Evolutionary conservation across 2,329 filamentous ascomycete species (phyloP), one percentile per base, ranked within the genome.

Genomic region (Cryphonectria japonica): DNA sequence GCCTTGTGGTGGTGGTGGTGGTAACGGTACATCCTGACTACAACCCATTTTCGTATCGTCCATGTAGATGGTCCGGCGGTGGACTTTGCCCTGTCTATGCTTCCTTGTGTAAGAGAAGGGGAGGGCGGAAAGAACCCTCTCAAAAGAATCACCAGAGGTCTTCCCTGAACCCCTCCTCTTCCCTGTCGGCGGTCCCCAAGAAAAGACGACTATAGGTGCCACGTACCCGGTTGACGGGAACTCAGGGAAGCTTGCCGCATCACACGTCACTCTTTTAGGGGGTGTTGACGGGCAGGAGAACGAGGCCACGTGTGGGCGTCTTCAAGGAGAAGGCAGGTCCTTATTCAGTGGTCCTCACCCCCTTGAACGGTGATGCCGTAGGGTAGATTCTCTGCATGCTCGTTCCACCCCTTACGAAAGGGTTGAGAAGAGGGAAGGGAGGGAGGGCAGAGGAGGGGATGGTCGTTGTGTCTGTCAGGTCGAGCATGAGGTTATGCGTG

Each of bases 191-290:
- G 22, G 7, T 26, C 7, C 19, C 46, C 46, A 50, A 11, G n/a
- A 50, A 50, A 50, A 39, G 41, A 37, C 50, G 57, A 59, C 68
- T 46, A 46, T 16, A 60, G 57, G 69, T 72, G 69, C 66, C 69
- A 71, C 69, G 69, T 71, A 72, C 71, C 71, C 41, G 71, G 69
- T 72, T 71, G 69, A 67, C 62, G 71, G 71, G 8, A 63, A 63
- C 43, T 29, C 39, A 46, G 39, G 16, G 46, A 69, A 69, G 67
- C 71, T 29, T n/a, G 16, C n/a, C 66, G 63, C 46, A 69, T 63
- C 62, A 39, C 57, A 68, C 69, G 66, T 68, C 69, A 66, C 50
- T 59, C 9, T 19, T 39, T 26, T 14, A 19, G 39, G 66, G 66
- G 69, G 46, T 50, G 6, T 50, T 69, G 64, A 62, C 71, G 69